Evolutionary conservation across 805 yeast genomes (phyloP).

Genomic region (Saccharomyces mikatae): DNA sequence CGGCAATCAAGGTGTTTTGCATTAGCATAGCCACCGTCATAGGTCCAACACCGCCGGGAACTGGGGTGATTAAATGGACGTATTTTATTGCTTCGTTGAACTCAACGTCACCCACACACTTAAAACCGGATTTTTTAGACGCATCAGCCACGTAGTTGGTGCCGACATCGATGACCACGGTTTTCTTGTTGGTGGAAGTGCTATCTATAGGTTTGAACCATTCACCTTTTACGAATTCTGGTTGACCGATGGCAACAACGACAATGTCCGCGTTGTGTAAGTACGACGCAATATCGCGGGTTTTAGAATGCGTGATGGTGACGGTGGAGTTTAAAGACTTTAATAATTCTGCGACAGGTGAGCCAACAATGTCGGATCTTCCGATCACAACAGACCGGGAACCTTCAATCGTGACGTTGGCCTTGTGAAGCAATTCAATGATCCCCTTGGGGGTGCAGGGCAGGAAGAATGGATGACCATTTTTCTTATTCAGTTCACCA

Average conservation of each 20-base stretch:
- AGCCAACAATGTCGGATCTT: slow-evolving; percentile 92
- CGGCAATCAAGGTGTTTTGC: slow-evolving; percentile 63
- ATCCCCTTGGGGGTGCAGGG: slow-evolving; percentile 97
- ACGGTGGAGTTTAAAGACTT: slow-evolving; percentile 80
- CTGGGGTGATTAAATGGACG: slow-evolving; percentile 61
- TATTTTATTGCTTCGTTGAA: slow-evolving; percentile 40
- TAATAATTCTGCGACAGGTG: slow-evolving; percentile 81
- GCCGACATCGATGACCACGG: slow-evolving; percentile 73
- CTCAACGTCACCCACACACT: slow-evolving; percentile 74
- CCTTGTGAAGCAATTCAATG: slow-evolving; percentile 65
- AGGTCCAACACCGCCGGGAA: slow-evolving; percentile 90
- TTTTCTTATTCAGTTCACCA: slow-evolving; percentile 83
- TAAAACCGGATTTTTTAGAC: slow-evolving; percentile 57
- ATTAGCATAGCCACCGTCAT: slow-evolving; percentile 83
- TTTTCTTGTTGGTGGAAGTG: slow-evolving; percentile 13
- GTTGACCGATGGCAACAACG: slow-evolving; percentile 69
- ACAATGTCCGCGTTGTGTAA: slow-evolving; percentile 75
- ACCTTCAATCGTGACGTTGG: slow-evolving; percentile 64
- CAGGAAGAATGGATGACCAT: slow-evolving; percentile 71
- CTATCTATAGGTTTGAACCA: slow-evolving; percentile 46
- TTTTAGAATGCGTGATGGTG: slow-evolving; percentile 72
- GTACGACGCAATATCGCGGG: slow-evolving; percentile 49
- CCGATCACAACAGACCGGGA: slow-evolving; percentile 87
- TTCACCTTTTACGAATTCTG: slow-evolving; percentile 63
- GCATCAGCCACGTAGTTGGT: slow-evolving; percentile 66